Base-by-base conservation (phyloP, 495 filamentous ascomycete genomes). In the Talaromyces adpressus region DNA sequence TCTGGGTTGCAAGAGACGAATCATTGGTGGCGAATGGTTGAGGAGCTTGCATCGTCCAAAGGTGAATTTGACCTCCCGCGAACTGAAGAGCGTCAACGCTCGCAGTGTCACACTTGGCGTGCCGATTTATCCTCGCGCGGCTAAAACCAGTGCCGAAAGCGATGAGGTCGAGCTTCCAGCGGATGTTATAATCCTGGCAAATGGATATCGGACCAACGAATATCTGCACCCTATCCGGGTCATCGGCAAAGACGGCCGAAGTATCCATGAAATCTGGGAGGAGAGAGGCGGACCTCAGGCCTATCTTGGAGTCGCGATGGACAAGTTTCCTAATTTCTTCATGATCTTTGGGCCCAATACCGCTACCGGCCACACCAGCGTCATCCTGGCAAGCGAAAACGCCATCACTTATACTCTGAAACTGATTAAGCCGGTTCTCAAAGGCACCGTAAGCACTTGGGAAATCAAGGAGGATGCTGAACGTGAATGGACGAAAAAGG, bases 271-370 rank as follows among this genome's bases (percentile, higher is more conserved):
- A 51, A 70, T 82, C 0, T 88, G 84, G 80, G 74, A 82, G 0
- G 75, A 79, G 62, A 68, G 81, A n/a, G 84, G 84, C 6, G 84
- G 84, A 0, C 71, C 86, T 0, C 84, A 85, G 63, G 83, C 86
- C 5, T 90, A 90, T 69, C 80, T 83, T 60, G 85, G 85, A 4
- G 83, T 82, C 51, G 84, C 86, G 3, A 77, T 90, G 72, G 83
- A 87, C 62, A 79, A 80, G 0, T 90, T 87, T 68, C 87, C 87
- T 0, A 90, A 90, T 62, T 84, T 89, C 71, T 90, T 90, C 72
- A 80, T 87, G 45, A 70, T 89, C 6, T 84, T 85, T 66, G 87
- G 87, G 0, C 87, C 87, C 70, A 89, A 89, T 63, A 87, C 84
- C 0, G 80, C 74, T 0, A 89, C 84, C 1, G 87, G 87, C 0